Conservation (phyloP, 2,329 filamentous ascomycete genomes). For the Dothideomycetes sp. region DNA sequence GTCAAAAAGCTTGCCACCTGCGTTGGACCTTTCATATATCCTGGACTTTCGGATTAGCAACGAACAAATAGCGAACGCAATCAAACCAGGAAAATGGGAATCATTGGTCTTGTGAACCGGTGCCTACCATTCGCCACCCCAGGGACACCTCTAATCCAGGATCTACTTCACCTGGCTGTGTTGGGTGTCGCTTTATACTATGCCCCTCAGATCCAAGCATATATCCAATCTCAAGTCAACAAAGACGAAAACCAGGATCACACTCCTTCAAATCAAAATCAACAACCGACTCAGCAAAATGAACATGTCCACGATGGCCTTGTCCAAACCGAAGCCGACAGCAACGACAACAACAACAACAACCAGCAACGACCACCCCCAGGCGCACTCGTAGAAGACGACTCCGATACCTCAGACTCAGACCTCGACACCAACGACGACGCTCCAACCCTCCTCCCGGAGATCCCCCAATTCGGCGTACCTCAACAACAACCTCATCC, state of each 20-base stretch:
- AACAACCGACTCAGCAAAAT: conserved; percentile 6
- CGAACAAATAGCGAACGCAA: too few relatives aligned
- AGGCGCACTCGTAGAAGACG: conserved; percentile 6
- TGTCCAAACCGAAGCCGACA: too few relatives aligned
- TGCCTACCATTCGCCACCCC: conserved; percentile 38
- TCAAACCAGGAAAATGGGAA: too few relatives aligned
- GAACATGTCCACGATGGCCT: too few relatives aligned
- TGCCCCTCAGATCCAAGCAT: conserved; percentile 33
- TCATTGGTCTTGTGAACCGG: conserved; percentile 22
- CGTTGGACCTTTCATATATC: too few relatives aligned
- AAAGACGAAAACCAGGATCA: background rate
- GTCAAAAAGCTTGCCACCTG: too few relatives aligned
- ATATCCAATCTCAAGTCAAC: conserved; percentile 15
- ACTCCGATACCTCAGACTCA: too few relatives aligned
- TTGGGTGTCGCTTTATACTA: conserved; percentile 35
- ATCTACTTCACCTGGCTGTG: conserved; percentile 33
- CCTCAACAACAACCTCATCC: too few relatives aligned
- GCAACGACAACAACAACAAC: background rate
- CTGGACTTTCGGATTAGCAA: too few relatives aligned
- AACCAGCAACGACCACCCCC: conserved; percentile 3
- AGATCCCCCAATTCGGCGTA: too few relatives aligned
- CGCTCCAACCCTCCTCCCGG: background rate
- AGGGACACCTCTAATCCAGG: conserved; percentile 34
- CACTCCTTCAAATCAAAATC: background rate
- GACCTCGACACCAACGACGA: conserved; percentile 2